Evolutionary conservation across 176 grass and related monocot genomes (phyloP).

Genomic region (Alloteropsis semialata): DNA sequence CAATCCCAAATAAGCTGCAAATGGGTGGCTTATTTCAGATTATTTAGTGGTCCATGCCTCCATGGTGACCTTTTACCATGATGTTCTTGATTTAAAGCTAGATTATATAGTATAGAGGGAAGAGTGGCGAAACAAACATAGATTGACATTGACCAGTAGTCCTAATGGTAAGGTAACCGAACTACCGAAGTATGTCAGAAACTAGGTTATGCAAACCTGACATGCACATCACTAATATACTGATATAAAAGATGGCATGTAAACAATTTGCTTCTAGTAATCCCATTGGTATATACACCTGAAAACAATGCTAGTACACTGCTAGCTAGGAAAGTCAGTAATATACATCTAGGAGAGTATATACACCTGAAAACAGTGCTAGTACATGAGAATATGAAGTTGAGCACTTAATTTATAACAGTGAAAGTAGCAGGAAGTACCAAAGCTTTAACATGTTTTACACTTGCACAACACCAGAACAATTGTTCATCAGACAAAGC

Average conservation of each 20-base stretch:
- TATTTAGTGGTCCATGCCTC: too few species aligned
- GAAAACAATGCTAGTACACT: too few species aligned
- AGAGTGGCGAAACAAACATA: too few species aligned
- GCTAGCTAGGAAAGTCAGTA: neutral
- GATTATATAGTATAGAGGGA: too few species aligned
- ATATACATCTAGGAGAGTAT: neutral
- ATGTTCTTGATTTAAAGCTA: too few species aligned
- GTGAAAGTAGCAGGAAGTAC: neutral
- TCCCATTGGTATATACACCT: too few species aligned
- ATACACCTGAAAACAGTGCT: neutral
- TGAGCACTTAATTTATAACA: neutral
- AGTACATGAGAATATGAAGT: neutral
- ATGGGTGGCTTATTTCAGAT: too few species aligned
- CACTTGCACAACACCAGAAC: neutral
- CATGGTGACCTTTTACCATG: too few species aligned
- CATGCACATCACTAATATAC: neutral
- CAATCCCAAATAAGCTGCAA: too few species aligned
- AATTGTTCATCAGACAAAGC: neutral
- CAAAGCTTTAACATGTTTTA: constrained; percentile 2
- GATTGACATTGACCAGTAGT: neutral
- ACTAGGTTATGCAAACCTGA: neutral
- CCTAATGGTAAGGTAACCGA: too few species aligned
- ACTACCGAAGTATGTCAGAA: neutral
- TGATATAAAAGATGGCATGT: neutral
- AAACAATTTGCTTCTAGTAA: neutral